phyloP scores from a whole-genome alignment of 2,329 filamentous ascomycete genomes.

The Drechslerella stenobrocha region DNA sequence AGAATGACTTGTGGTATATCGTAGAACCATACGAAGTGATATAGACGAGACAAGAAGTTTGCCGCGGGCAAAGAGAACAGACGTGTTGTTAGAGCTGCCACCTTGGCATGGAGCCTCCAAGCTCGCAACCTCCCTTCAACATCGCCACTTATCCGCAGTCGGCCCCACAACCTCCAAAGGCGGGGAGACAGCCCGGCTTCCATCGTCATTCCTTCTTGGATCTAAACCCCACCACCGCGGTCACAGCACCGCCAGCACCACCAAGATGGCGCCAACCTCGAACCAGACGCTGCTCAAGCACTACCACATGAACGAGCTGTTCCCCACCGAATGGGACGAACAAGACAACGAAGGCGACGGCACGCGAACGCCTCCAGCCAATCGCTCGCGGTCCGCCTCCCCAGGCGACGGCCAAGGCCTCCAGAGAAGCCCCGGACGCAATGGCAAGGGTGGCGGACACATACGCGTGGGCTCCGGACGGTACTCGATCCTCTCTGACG shows the following conservation, averaged over 20 bases:
- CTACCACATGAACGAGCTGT: constrained; percentile 52
- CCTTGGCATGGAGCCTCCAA: too few relatives aligned
- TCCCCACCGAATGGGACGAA: constrained; percentile 52
- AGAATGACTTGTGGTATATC: too few relatives aligned
- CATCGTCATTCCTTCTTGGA: too few relatives aligned
- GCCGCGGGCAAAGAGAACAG: too few relatives aligned
- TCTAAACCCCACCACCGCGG: too few relatives aligned
- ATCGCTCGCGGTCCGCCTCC: constrained; percentile 27
- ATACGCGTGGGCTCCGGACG: constrained; percentile 42
- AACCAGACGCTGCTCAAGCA: constrained; percentile 53
- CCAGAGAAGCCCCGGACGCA: constrained; percentile 11
- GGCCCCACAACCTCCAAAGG: too few relatives aligned
- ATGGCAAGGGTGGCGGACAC: constrained; percentile 7
- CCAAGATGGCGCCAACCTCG: constrained; percentile 35
- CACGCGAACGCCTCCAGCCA: constrained; percentile 13
- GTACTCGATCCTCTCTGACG: constrained; percentile 52
- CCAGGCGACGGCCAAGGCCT: constrained; percentile 22
- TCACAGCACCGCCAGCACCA: not conserved
- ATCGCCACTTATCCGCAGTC: too few relatives aligned
- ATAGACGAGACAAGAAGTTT: too few relatives aligned
- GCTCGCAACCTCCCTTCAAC: too few relatives aligned
- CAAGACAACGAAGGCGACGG: constrained; percentile 39
- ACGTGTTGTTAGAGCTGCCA: too few relatives aligned
- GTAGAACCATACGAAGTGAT: too few relatives aligned
- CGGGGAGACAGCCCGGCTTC: too few relatives aligned